These are phyloP conservation scores for Cryptococcus maquisensis DNA, from an alignment of 1,284 basidiomycete genomes.

Conservation along the genomic window DNA sequence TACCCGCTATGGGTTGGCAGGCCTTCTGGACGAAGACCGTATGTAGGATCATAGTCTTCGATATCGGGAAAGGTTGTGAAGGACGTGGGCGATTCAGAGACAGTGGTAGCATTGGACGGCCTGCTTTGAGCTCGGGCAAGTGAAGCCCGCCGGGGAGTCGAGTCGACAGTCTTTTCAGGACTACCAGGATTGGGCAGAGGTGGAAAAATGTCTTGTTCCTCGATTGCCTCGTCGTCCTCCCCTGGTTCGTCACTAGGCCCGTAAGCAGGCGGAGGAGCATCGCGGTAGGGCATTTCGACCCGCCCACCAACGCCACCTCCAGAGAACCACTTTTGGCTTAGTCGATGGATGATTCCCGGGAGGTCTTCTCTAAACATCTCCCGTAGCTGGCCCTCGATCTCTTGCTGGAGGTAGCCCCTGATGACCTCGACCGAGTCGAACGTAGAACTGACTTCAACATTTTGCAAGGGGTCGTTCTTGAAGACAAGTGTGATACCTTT, in stretches of 20 bases:
- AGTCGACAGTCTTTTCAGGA: conserved; percentile 13
- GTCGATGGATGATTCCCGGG: conserved; percentile 91
- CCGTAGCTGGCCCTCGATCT: conserved; percentile 93
- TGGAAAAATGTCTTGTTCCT: conserved; percentile 40
- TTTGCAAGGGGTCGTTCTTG: conserved; percentile 98
- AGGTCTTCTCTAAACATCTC: conserved; percentile 98
- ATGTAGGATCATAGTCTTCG: conserved; percentile 92
- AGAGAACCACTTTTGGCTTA: conserved; percentile 83
- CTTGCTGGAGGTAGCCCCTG: conserved; percentile 90
- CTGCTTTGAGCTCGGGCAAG: conserved; percentile 9
- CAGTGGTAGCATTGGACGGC: conserved; percentile 14
- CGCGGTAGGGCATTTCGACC: conserved; percentile 46
- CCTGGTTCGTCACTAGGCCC: conserved; percentile 53
- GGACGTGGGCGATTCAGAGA: conserved; percentile 44
- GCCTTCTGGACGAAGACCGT: conserved; percentile 89
- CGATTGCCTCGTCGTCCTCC: conserved; percentile 40
- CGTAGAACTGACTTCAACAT: conserved; percentile 93
- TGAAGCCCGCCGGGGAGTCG: conserved; percentile 23
- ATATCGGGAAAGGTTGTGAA: conserved; percentile 68
- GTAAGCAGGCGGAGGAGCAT: conserved; percentile 10
- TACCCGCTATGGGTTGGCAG: conserved; percentile 57
- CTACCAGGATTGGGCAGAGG: conserved; percentile 34
- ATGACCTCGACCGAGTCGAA: conserved; percentile 98
- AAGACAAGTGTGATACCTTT: conserved; percentile 99
- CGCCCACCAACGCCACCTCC: conserved; percentile 40